Conservation (phyloP, 257 asterid genomes). For the Orobanche coerulescens region DNA sequence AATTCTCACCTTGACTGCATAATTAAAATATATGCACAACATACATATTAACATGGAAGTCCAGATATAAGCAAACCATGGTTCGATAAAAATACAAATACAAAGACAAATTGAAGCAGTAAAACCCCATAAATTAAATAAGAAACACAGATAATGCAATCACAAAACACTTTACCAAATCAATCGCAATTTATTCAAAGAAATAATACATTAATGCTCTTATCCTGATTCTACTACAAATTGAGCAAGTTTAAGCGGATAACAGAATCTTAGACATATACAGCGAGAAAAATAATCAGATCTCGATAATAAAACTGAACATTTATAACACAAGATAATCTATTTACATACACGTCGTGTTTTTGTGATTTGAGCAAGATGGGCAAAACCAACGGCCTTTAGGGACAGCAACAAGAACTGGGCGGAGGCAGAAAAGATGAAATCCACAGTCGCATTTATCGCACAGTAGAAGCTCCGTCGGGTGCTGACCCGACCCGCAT, state of each 20-base stretch:
- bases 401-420: constrained; percentile 69
- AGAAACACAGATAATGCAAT: background rate
- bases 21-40: no score
- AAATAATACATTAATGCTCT: background rate
- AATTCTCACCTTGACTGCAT: background rate
- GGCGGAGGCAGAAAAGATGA: constrained; percentile 71
- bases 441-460: constrained; percentile 75
- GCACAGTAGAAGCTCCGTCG: constrained; percentile 65
- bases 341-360: constrained; percentile 31
- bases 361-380: constrained; percentile 35
- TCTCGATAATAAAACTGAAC: no score
- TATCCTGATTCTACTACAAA: no score
- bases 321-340: background rate
- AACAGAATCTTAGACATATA: background rate
- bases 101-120: background rate
- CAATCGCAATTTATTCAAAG: background rate
- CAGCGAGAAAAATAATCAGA: no score
- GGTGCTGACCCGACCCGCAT: constrained; percentile 69
- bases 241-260: no score
- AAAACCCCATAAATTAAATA: background rate
- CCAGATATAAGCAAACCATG: no score
- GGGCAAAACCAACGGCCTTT: constrained; percentile 74
- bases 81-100: background rate
- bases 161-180: background rate
- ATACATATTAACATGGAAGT: no score